Evolutionary conservation across 179 eudicot species (phyloP), one percentile per base, ranked within the genome.

Genomic region (Actinidia polygama): DNA sequence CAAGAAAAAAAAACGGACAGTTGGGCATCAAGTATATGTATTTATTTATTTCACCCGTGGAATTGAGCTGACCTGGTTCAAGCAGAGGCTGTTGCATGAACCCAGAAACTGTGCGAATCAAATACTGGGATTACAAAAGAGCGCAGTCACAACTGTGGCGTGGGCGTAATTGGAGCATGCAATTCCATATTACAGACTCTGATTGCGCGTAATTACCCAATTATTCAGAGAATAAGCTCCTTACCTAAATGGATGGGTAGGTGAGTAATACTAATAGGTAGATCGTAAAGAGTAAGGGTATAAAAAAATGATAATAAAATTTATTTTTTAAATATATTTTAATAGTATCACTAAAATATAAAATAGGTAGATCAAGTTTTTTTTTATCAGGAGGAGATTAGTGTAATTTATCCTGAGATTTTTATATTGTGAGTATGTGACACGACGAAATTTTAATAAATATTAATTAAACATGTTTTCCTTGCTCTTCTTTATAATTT

Each of bases 11-110:
- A 10, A 18, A 1, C 30, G 46, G 26, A 66, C 30, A 66, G 50
- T 16, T 36, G 51, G 10, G 51, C 44, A 40, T 40, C 44, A 40
- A 40, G 44, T 40, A 40, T 40, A 40, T 40, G 44, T 40, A 3
- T 40, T 40, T 40, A 40, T 40, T 40, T 40, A 40, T 40, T 40
- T 40, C 3, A 66, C 5, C 19, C 30, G 19, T 69, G 51, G 44
- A 77, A 61, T 44, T 77, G 69, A 61, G 55, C 55, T 77, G 54
- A 77, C 80, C 80, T 61, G 80, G 55, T 46, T 77, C 69, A 46
- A 77, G 12, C 67, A 77, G 70, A 40, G 80, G 70, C 5, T 59
- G 55, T 7, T 77, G 54, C 80, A 77, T 44, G 66, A 61, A 77
- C 11, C 40, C 80, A 58, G 79, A 77, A 46, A 44, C 54, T 44